Conservation (phyloP, 1,284 basidiomycete genomes). For the Sanghuangporus baumii region DNA sequence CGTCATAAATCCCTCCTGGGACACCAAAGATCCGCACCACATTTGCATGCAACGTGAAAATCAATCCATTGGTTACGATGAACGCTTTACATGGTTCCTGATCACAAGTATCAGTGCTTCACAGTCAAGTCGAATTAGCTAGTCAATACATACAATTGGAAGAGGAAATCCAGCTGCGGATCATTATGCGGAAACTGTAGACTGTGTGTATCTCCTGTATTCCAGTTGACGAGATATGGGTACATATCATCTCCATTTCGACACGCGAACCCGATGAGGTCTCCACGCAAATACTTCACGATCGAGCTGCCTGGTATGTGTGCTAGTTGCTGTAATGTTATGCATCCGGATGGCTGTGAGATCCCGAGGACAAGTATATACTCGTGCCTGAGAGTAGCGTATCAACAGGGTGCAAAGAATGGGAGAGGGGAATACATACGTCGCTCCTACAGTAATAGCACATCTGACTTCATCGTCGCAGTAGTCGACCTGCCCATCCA, state of each 20-base stretch:
- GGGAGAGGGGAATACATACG: not conserved
- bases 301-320: not conserved
- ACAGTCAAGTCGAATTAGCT: not conserved
- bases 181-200: not conserved
- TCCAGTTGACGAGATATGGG: conserved; percentile 6
- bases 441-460: conserved; percentile 3
- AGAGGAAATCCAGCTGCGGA: not conserved
- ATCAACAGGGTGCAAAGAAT: not conserved
- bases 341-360: not conserved
- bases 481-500: conserved; percentile 10
- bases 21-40: not conserved
- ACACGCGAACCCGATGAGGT: conserved; percentile 3
- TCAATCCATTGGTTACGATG: not conserved
- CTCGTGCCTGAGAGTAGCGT: not conserved
- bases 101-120: not conserved
- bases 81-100: not conserved
- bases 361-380: not conserved
- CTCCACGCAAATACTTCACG: not conserved
- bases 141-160: not conserved
- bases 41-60: not conserved
- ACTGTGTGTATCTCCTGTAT: not conserved
- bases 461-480: not conserved
- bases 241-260: conserved; percentile 10
- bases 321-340: not conserved
- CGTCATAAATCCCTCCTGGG: not conserved